Evolutionary conservation across 1,284 basidiomycete genomes (phyloP).

Genomic region (Papiliotrema laurentii): DNA sequence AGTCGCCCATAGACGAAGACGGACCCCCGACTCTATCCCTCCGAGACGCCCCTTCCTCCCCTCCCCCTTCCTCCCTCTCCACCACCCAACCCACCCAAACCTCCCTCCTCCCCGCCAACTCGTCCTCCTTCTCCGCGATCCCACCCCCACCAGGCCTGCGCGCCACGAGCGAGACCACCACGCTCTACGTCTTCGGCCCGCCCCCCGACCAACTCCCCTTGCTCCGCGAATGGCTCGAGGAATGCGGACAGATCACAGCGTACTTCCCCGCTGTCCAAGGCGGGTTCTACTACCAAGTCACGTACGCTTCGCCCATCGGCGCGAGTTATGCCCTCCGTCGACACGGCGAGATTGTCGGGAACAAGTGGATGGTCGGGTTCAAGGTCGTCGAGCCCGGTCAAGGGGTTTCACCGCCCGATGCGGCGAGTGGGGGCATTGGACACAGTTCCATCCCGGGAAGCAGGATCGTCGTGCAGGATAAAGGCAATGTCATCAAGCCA

Average conservation of each 20-base stretch:
- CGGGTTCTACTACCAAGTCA: constrained; percentile 39
- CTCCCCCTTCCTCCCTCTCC: constrained; percentile 1
- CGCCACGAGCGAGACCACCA: constrained; percentile 25
- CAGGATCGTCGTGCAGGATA: neutral
- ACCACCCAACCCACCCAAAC: neutral
- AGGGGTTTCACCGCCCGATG: no score
- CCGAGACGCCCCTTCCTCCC: constrained; percentile 11
- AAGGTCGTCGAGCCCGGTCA: no score
- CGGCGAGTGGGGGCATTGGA: constrained; percentile 10
- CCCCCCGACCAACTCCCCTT: constrained; percentile 25
- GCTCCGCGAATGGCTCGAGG: constrained; percentile 30
- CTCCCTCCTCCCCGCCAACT: neutral
- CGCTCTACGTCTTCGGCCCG: constrained; percentile 41
- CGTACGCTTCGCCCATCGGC: constrained; percentile 23
- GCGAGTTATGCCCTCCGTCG: constrained; percentile 35
- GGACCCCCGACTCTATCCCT: constrained; percentile 19
- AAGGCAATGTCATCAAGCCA: neutral
- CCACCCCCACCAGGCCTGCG: constrained; percentile 30
- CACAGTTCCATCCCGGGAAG: neutral
- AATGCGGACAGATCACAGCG: constrained; percentile 29
- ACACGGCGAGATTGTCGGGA: constrained; percentile 40
- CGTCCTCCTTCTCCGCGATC: constrained; percentile 9
- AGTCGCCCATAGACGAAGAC: constrained; percentile 18
- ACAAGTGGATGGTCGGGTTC: constrained; percentile 40
- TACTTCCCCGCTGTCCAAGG: constrained; percentile 37